Evolutionary conservation across 2,329 filamentous ascomycete genomes (phyloP), one percentile per base, ranked within the genome.

Genomic region (Fusarium verticillioides): DNA sequence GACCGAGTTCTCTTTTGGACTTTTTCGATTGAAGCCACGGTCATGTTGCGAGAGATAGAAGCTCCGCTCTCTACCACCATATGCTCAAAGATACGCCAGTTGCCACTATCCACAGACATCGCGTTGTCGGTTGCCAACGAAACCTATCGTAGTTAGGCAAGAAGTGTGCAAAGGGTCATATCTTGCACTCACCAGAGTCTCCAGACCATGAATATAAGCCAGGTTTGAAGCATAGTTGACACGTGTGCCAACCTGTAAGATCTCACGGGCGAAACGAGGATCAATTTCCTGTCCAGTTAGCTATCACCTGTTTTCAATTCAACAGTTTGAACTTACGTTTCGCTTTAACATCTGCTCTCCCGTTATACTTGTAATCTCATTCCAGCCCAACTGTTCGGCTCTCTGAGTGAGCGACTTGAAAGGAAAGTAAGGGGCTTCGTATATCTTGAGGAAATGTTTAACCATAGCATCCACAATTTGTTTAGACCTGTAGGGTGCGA

Each of bases 201-300:
- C 94, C 2, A 99, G 83, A 1, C 94, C 96, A 78, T 98, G 95
- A 53, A 98, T 96, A 40, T 90, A 85, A n/a, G 86, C 89, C 18
- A 98, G 82, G 75, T 98, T 98, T 54, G 95, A 94, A 2, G 93
- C 96, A 82, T 98, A 99, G 82, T 98, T 98, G 72, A 98, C 96
- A 26, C 96, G 89, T 2, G 96, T 98, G 64, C 91, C 93, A 4
- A 96, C 94, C 82, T 98, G 96, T 32, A 98, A 90, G 53, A 99
- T 90, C 57, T 99, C 94, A 19, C 89, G 89, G 1, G 91, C 86
- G 79, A 97, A 98, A 1, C 85, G 80, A 0, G 86, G 84, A 30
- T 88, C 86, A 63, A 98, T 90, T 19, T 64, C 54, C 78, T 90
- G 42, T 18, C 28, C 70, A 63, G 28, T 65, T 21, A 66, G 44